A percentile compares a stretch with the other conserved stretches of the same genome.
These are phyloP conservation scores for Aureobasidium uvarum DNA, from an alignment of 2,329 filamentous ascomycete genomes.

Conservation along the genomic window DNA sequence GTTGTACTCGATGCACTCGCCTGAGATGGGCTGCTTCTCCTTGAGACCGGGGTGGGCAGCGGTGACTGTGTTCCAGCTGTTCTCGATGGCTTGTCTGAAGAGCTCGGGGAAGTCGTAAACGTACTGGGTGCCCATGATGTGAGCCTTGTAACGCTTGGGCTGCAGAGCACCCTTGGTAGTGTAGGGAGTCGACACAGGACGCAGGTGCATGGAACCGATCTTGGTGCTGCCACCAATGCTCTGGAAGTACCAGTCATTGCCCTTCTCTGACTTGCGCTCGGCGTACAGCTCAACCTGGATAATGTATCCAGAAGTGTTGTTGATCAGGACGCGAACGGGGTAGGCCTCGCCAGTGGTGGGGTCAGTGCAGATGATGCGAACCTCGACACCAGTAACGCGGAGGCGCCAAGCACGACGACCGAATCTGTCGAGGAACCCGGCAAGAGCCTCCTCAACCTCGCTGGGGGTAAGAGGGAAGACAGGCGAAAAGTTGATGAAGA, in stretches of 20 bases:
- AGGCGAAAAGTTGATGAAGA: constrained; percentile 99
- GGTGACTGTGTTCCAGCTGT: constrained; percentile 79
- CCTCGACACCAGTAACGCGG: constrained; percentile 94
- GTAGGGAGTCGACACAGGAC: constrained; percentile 88
- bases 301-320: constrained; percentile 96
- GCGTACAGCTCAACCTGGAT: constrained; percentile 97
- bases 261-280: constrained; percentile 97
- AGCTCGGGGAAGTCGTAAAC: constrained; percentile 99
- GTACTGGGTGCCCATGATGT: constrained; percentile 98
- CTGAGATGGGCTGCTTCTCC: constrained; percentile 77
- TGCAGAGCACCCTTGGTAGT: constrained; percentile 98
- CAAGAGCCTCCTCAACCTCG: constrained; percentile 89
- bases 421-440: constrained; percentile 94
- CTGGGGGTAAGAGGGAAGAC: constrained; percentile 88
- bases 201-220: constrained; percentile 91
- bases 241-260: constrained; percentile 92
- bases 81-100: constrained; percentile 96
- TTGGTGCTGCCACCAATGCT: constrained; percentile 94
- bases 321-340: constrained; percentile 93
- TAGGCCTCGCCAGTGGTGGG: constrained; percentile 78
- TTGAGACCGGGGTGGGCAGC: constrained; percentile 70
- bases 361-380: constrained; percentile 97
- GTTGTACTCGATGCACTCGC: constrained; percentile 89
- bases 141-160: constrained; percentile 98
- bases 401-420: constrained; percentile 93